Evolutionary conservation across 2,329 filamentous ascomycete species (phyloP).

Genomic region (Teratosphaeria nubilosa): DNA sequence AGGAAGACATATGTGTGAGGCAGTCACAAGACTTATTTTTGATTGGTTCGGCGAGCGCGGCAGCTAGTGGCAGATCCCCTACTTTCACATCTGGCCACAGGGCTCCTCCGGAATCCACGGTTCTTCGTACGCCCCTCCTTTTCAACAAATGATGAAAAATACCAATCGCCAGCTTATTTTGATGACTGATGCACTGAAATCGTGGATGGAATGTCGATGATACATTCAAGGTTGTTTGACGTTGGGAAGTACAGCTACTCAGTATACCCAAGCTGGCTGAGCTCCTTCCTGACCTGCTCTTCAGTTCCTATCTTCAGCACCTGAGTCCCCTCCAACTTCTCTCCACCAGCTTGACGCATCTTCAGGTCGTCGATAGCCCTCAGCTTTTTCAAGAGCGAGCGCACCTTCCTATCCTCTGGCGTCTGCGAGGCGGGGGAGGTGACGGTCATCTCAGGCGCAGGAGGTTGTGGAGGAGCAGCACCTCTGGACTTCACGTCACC

Average conservation of each 20-base stretch:
- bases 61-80: neutral
- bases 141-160: too few species aligned
- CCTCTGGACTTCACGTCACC: neutral
- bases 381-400: slow-evolving; percentile 92
- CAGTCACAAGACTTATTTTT: neutral
- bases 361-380: slow-evolving; percentile 95
- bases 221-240: neutral
- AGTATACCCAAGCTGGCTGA: slow-evolving; percentile 33
- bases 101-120: too few species aligned
- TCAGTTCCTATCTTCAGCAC: slow-evolving; percentile 97
- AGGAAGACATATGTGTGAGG: neutral
- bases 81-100: neutral
- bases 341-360: slow-evolving; percentile 86
- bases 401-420: slow-evolving; percentile 87
- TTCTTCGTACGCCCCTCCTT: too few species aligned
- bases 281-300: slow-evolving; percentile 69
- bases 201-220: neutral
- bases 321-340: slow-evolving; percentile 97
- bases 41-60: neutral
- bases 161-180: too few species aligned
- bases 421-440: slow-evolving; percentile 48
- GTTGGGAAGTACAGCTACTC: neutral
- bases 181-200: too few species aligned
- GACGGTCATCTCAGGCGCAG: slow-evolving; percentile 41
- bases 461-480: slow-evolving; percentile 6